phyloP scores from a whole-genome alignment of 1,284 basidiomycete species.

The Coriolopsis trogii region DNA sequence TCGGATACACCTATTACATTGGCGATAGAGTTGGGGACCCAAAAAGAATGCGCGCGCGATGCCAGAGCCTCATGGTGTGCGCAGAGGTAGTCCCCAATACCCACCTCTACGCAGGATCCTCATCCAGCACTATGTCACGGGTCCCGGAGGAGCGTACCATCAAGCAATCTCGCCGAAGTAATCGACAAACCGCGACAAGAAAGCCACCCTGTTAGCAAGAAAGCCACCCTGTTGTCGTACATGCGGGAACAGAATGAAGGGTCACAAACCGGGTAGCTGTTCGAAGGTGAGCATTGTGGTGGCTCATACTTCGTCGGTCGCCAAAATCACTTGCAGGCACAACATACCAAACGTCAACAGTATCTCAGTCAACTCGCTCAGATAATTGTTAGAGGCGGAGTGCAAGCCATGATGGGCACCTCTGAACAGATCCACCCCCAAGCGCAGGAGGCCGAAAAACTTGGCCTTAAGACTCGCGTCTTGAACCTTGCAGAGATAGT shows the following conservation, averaged over 20 bases:
- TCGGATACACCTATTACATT: too few species aligned
- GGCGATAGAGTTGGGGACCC: too few species aligned
- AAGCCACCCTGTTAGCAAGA: too few species aligned
- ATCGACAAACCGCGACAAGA: too few species aligned
- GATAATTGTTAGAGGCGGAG: not conserved
- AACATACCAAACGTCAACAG: not conserved
- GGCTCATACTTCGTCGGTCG: not conserved
- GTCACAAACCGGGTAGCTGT: not conserved
- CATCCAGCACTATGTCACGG: too few species aligned
- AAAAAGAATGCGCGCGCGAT: too few species aligned
- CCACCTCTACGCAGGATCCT: too few species aligned
- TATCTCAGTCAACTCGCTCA: not conserved
- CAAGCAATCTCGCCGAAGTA: too few species aligned
- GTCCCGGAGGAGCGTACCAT: too few species aligned
- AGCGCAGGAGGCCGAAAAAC: not conserved
- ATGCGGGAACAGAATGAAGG: not conserved
- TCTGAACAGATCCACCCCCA: not conserved
- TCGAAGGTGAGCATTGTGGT: not conserved
- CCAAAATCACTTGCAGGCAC: not conserved
- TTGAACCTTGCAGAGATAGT: not conserved
- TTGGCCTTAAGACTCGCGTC: not conserved
- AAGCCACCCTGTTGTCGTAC: not conserved
- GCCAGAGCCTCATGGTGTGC: too few species aligned
- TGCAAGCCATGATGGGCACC: not conserved
- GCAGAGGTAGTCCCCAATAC: too few species aligned